Base-by-base conservation (phyloP, 768 basidiomycete genomes). In the Termitomyces sp. region DNA sequence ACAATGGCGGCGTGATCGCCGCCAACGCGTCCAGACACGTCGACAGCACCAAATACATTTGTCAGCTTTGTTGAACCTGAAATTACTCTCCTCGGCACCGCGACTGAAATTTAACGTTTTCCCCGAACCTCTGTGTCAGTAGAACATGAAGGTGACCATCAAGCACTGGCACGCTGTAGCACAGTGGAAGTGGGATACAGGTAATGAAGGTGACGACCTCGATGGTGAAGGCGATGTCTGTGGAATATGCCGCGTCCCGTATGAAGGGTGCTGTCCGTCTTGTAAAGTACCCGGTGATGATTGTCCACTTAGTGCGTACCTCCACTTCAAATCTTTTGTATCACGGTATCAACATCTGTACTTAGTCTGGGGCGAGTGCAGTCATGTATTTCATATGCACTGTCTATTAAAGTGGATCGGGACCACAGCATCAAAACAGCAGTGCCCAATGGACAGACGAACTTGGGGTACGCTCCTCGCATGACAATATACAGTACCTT, bases 351-450 rank as follows among this genome's bases (percentile, higher is more conserved):
- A 24, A 54, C 24, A 22, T 22, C 10, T 53, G n/a, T 35, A 22
- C 12, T 43, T 62, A 98, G 96, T 98, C 54, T 98, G 94, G 92
- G 97, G 97, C 35, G 88, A 97, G 73, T 99, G 96, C 68, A 92
- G 86, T 6, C 97, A 98, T 69, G 86, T 97, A 57, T 99, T 98
- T 68, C 97, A 99, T 69, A 94, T 98, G 92, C 96, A 99, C 70
- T 98, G 96, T 73, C 75, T 99, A 13, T 79, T 96, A 62, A 97
- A 98, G 71, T 99, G 97, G 97, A 84, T 98, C 59, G 87, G 87
- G 4, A 95, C 94, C 0, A 75, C 84, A 5, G 85, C 90, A 14
- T 94, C 91, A 36, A 98, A 98, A 70, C 87, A 90, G 64, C 93
- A 95, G 64, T 99, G 97, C 77, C 97, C 97, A n/a, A 95, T 99